Percentiles rank a stretch among this genome's conserved stretches.
Evolutionary conservation across 345 rosid species (phyloP).

Genomic region (Populus nigra): DNA sequence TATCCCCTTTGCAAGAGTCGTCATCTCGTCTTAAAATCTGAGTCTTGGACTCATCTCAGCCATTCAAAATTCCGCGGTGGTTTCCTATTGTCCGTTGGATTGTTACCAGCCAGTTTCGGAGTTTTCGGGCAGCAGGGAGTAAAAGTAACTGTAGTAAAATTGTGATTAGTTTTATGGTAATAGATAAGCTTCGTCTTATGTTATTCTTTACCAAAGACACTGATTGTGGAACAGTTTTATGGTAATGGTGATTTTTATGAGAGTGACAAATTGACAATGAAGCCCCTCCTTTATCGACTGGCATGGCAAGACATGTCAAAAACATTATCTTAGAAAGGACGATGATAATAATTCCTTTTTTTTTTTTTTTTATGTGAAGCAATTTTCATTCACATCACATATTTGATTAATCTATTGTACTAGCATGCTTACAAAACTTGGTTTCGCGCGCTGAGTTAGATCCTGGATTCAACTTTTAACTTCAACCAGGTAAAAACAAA

Average conservation of each 20-base stretch:
- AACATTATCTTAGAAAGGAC: too few species aligned
- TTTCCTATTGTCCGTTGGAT: slow-evolving; percentile 1
- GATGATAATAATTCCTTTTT: too few species aligned
- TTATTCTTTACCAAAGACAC: not conserved
- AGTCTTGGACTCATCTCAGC: not conserved
- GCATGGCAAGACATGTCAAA: not conserved
- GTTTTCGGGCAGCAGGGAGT: too few species aligned
- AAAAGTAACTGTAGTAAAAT: too few species aligned
- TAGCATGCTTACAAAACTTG: too few species aligned
- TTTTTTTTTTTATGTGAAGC: too few species aligned
- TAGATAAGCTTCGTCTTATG: not conserved
- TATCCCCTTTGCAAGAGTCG: not conserved
- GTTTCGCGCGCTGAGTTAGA: too few species aligned
- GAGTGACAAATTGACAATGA: not conserved
- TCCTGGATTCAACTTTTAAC: too few species aligned
- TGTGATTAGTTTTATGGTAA: not conserved
- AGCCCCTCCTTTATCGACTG: not conserved
- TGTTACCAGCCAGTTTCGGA: not conserved
- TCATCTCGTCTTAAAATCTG: not conserved
- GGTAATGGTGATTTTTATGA: not conserved
- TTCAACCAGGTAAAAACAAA: too few species aligned
- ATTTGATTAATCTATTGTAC: too few species aligned
- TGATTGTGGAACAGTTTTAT: not conserved
- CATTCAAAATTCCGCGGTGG: slow-evolving; percentile 5
- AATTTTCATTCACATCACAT: too few species aligned